Evolutionary conservation across 768 basidiomycete genomes (phyloP).

Genomic region (Lactarius hengduanensis): DNA sequence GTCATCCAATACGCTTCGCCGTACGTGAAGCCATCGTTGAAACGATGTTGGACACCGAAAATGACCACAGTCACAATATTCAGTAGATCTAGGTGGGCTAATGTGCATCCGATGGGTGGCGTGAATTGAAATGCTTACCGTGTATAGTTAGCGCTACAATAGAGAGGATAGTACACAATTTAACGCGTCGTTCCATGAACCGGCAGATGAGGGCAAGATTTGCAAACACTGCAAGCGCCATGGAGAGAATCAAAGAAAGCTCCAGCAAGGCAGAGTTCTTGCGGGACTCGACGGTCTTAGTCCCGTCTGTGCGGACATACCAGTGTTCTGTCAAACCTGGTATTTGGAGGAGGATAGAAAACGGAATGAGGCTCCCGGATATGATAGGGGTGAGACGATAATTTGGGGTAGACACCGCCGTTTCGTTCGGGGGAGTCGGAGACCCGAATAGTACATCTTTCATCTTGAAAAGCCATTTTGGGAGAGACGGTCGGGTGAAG

Average conservation of each 20-base stretch:
- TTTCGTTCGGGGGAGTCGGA: slow-evolving; percentile 23
- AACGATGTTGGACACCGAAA: slow-evolving; percentile 63
- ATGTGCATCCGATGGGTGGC: neutral
- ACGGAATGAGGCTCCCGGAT: slow-evolving; percentile 67
- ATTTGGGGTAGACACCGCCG: slow-evolving; percentile 42
- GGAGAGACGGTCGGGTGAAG: slow-evolving; percentile 18
- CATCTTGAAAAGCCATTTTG: slow-evolving; percentile 23
- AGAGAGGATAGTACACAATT: slow-evolving; percentile 58
- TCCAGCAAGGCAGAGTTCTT: slow-evolving; percentile 59
- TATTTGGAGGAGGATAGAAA: slow-evolving; percentile 79
- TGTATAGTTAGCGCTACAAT: slow-evolving; percentile 67
- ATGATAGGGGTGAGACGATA: slow-evolving; percentile 66
- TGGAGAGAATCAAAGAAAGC: slow-evolving; percentile 61
- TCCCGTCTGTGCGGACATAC: slow-evolving; percentile 58
- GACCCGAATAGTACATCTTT: slow-evolving; percentile 30
- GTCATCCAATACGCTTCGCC: slow-evolving; percentile 73
- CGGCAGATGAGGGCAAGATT: slow-evolving; percentile 65
- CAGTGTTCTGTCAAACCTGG: slow-evolving; percentile 75
- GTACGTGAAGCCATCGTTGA: slow-evolving; percentile 67
- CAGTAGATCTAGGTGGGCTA: slow-evolving; percentile 53
- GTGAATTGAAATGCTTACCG: slow-evolving; percentile 43
- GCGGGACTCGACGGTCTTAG: slow-evolving; percentile 46
- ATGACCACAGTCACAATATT: slow-evolving; percentile 57
- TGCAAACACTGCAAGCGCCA: slow-evolving; percentile 65
- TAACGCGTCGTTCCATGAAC: slow-evolving; percentile 69